Evolutionary conservation across 768 basidiomycete species (phyloP).

Genomic region (Lactarius sp.): DNA sequence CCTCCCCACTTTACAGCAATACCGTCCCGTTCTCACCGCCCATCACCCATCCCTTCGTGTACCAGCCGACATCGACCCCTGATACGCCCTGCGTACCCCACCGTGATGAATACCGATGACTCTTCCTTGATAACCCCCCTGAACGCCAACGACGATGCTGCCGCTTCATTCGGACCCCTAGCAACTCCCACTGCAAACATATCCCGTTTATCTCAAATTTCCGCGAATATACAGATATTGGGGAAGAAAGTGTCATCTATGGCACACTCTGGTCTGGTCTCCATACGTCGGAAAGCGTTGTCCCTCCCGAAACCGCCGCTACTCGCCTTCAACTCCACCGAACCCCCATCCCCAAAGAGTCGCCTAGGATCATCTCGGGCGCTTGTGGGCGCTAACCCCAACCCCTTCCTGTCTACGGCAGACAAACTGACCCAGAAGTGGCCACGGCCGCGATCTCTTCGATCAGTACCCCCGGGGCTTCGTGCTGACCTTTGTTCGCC

Average conservation of each 20-base stretch:
- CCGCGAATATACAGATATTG: not conserved
- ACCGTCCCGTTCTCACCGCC: conserved; percentile 2
- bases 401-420: not conserved
- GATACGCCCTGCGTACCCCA: not conserved
- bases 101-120: not conserved
- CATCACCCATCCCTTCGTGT: conserved; percentile 1
- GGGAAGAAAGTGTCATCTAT: not conserved
- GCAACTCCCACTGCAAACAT: not conserved
- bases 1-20: conserved; percentile 13
- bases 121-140: not conserved
- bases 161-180: not conserved
- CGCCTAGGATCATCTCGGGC: not conserved
- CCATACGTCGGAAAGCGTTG: not conserved
- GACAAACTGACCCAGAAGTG: conserved; percentile 50
- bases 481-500: conserved; percentile 14
- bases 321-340: not conserved
- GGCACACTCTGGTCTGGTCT: not conserved
- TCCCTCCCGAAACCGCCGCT: not conserved
- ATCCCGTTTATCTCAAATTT: not conserved
- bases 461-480: conserved; percentile 6
- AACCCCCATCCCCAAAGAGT: not conserved
- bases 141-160: not conserved
- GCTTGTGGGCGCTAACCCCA: not conserved
- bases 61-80: not conserved
- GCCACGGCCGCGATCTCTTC: conserved; percentile 39